Evolutionary conservation across 257 asterid species (phyloP).

Genomic region (Nicotiana otophora): DNA sequence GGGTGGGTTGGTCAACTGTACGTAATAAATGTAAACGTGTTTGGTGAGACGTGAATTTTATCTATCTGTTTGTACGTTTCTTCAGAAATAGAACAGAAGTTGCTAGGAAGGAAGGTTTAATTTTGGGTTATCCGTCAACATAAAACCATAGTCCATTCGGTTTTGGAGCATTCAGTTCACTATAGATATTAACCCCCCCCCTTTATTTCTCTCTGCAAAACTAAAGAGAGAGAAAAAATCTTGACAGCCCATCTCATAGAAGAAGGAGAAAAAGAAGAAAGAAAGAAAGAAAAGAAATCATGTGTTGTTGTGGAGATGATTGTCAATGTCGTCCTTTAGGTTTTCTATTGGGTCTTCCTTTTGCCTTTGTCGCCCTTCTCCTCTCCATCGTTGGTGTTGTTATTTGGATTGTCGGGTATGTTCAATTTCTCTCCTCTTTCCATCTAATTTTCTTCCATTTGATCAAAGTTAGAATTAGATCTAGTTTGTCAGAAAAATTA

Average conservation of each 20-base stretch:
- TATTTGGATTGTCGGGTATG: slow-evolving; percentile 29
- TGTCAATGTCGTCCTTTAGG: slow-evolving; percentile 23
- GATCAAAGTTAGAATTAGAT: too few relatives aligned
- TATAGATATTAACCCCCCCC: neutral
- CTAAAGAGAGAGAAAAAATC: neutral
- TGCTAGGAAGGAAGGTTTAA: neutral
- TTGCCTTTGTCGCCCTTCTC: slow-evolving; percentile 25
- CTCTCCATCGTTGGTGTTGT: slow-evolving; percentile 24
- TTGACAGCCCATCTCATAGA: neutral
- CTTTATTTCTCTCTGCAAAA: neutral
- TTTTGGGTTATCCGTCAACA: neutral
- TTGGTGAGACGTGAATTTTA: neutral
- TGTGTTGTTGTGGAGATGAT: slow-evolving; percentile 25
- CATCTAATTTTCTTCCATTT: neutral
- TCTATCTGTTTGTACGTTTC: neutral
- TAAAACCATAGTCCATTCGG: neutral
- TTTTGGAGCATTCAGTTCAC: neutral
- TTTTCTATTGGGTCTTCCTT: slow-evolving; percentile 26
- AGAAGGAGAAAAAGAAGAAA: neutral
- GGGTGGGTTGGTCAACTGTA: neutral
- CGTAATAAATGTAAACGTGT: neutral
- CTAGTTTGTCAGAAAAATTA: too few relatives aligned
- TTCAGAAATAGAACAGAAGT: neutral
- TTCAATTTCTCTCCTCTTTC: slow-evolving; percentile 5
- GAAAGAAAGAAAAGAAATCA: neutral